Evolutionary conservation across 805 yeast genomes (phyloP).

Genomic region (Candida germanica): DNA sequence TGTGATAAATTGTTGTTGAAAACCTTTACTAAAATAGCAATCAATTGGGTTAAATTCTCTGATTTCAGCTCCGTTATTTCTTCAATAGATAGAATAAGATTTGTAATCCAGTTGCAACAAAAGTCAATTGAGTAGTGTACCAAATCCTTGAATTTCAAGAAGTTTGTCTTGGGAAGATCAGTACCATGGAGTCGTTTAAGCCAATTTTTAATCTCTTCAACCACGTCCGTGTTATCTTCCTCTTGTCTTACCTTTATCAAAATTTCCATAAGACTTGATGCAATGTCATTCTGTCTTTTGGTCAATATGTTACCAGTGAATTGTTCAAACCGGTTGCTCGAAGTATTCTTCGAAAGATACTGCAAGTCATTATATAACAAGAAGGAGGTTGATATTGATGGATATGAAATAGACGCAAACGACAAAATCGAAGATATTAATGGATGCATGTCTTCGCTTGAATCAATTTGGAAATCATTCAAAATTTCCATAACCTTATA

Average conservation of each 20-base stretch:
- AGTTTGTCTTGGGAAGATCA: constrained; percentile 25
- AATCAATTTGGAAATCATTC: constrained; percentile 19
- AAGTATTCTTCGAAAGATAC: constrained; percentile 18
- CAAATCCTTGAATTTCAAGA: constrained; percentile 23
- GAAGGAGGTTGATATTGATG: constrained; percentile 29
- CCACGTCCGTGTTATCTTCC: constrained; percentile 6
- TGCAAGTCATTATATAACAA: constrained; percentile 35
- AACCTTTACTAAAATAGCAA: constrained; percentile 22
- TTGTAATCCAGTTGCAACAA: constrained; percentile 26
- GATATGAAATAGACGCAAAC: constrained; percentile 31
- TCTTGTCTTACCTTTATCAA: constrained; percentile 7
- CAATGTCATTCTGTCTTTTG: constrained; percentile 3
- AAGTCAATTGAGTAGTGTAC: constrained; percentile 25
- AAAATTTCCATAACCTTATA: constrained; percentile 19
- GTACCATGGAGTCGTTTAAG: constrained; percentile 20
- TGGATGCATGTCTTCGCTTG: constrained; percentile 15
- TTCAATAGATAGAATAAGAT: constrained; percentile 20
- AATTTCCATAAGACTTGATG: constrained; percentile 8
- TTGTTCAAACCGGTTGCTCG: constrained; percentile 12
- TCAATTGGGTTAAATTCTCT: constrained; percentile 25
- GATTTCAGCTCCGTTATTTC: constrained; percentile 39
- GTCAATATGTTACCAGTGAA: constrained; percentile 7
- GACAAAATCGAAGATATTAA: constrained; percentile 29
- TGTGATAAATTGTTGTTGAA: constrained; percentile 18
- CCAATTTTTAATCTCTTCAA: constrained; percentile 14